A percentile compares a stretch with the other conserved stretches of the same genome.
Evolutionary conservation across 176 grass and related monocot species (phyloP).

Genomic region (Phragmites australis): DNA sequence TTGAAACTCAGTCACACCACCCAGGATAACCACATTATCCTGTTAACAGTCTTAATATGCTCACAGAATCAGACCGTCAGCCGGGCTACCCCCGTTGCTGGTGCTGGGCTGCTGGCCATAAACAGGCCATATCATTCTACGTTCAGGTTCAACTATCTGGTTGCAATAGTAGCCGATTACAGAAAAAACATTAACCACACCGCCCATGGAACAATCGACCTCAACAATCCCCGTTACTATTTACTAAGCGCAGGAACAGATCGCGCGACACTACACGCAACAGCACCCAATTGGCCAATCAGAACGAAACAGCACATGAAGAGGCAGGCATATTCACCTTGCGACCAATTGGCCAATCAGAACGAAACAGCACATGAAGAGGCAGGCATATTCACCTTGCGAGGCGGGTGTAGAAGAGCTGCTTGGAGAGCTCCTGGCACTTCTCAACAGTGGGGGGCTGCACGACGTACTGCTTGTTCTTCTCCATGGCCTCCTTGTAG

Average conservation of each 20-base stretch:
- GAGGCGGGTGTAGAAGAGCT: conserved; percentile 94
- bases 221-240: not conserved
- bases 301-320: not conserved
- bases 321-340: conserved; percentile 45
- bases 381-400: conserved; percentile 54
- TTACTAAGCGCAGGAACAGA: conserved; percentile 16
- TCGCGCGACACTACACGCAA: not conserved
- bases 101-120: not conserved
- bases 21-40: not conserved
- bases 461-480: conserved; percentile 82
- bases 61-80: not conserved
- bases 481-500: conserved; percentile 88
- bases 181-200: not conserved
- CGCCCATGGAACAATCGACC: not conserved
- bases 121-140: not conserved
- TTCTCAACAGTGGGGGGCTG: conserved; percentile 82
- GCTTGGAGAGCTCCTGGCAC: conserved; percentile 88
- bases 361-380: not conserved
- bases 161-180: not conserved
- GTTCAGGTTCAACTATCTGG: conserved; percentile 17
- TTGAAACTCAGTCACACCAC: not conserved
- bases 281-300: not conserved
- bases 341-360: too few relatives aligned
- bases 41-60: not conserved
- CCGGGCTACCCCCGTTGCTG: not conserved